Base-by-base conservation (phyloP, 441 rosid genomes). In the Populus trichocarpa region DNA sequence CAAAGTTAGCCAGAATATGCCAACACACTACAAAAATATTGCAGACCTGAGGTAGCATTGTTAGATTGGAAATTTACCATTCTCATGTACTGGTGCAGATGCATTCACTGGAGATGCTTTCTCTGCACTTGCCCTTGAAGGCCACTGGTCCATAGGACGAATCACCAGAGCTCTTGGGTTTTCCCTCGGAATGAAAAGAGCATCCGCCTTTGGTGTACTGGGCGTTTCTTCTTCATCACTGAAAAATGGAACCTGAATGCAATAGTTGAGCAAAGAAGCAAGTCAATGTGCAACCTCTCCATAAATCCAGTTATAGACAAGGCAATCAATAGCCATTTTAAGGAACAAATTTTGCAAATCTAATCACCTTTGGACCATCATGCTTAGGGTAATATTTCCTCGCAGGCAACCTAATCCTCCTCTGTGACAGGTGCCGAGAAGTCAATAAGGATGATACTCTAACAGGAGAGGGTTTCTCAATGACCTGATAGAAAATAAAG, bases 181-280 rank as follows among this genome's bases (percentile, higher is more conserved):
- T 83, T 96, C 98, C 88, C 99, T 83, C 50, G 98, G 98, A 83
- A 92, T 80, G 81, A 93, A 90, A 74, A 91, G 85, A 13, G 98
- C 97, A 86, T 94, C 98, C 26, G 98, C 98, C 84, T 92, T 94
- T 0, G 98, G 98, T 46, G 96, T 89, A 83, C 90, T 90, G 33
- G 93, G 88, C 72, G 93, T 86, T 87, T 96, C 98, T 81, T 95
- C 99, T 75, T 94, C 96, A 75, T 93, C 95, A 75, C 86, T 83
- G 79, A 96, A 94, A 84, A 96, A 96, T 69, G 99, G 96, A 82
- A 93, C 90, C 99, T 96, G 91, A 78, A 81, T 53, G 71, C 75
- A 84, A 79, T 70, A 70, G 10, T 66, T 30, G 42, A 78, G 33
- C 66, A 78, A 78, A 70, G 75, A 36, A 38, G 30, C 5, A 71